Conservation (phyloP, 1,139 yeast genomes). For the Candida tetrigidarum region DNA sequence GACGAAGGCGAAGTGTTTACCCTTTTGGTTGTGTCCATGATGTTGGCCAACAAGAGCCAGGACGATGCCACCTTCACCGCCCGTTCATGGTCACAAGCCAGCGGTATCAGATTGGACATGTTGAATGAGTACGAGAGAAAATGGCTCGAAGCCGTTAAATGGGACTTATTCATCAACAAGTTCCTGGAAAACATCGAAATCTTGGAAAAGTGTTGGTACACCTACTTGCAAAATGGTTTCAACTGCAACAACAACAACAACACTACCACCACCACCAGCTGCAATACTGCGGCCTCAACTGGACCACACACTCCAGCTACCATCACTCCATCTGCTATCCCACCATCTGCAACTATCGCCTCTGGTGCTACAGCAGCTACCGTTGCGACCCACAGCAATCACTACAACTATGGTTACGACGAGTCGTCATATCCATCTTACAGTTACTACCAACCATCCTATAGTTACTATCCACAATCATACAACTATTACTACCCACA, state of each 20-base stretch:
- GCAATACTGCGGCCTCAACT: background rate
- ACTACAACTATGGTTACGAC: slow-evolving; percentile 3
- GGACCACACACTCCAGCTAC: slow-evolving; percentile 1
- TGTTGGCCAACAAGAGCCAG: slow-evolving; percentile 90
- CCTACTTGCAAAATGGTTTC: slow-evolving; percentile 36
- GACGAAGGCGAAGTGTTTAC: slow-evolving; percentile 56
- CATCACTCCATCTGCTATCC: background rate
- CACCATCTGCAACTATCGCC: background rate
- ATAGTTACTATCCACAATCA: slow-evolving; percentile 4
- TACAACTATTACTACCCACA: slow-evolving; percentile 3
- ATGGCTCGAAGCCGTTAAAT: slow-evolving; percentile 64
- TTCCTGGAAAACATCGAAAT: slow-evolving; percentile 45
- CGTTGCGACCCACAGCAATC: background rate
- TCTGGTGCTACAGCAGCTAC: background rate
- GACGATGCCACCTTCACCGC: slow-evolving; percentile 97
- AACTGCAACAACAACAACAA: slow-evolving; percentile 30
- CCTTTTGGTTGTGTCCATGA: slow-evolving; percentile 68
- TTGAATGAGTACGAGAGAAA: slow-evolving; percentile 71
- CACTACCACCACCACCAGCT: slow-evolving; percentile 7
- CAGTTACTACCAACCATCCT: slow-evolving; percentile 2
- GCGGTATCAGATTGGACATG: slow-evolving; percentile 67
- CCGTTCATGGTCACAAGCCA: slow-evolving; percentile 94
- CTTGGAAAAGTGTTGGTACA: slow-evolving; percentile 51
- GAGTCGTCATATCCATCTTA: slow-evolving; percentile 2
- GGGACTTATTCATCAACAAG: slow-evolving; percentile 52